Conservation (phyloP, 306 rosid species). For the Prunus dulcis region DNA sequence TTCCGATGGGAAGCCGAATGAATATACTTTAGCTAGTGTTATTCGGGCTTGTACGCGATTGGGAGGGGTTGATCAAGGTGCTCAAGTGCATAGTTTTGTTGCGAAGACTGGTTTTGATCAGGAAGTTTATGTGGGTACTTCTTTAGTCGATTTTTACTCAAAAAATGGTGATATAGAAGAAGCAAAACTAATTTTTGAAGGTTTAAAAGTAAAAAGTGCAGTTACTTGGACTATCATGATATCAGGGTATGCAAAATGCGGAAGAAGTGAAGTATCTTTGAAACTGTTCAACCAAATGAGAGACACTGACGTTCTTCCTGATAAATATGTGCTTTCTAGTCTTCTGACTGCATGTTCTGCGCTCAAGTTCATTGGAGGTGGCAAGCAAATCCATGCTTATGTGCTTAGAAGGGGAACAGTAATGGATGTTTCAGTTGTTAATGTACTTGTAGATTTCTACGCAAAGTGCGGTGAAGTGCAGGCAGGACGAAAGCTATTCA, state of each 20-base stretch:
- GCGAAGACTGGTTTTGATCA: conserved; percentile 55
- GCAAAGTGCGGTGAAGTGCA: conserved; percentile 67
- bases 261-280: conserved; percentile 65
- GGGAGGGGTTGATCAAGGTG: conserved; percentile 44
- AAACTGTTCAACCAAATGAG: conserved; percentile 60
- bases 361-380: conserved; percentile 61
- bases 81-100: conserved; percentile 59
- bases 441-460: conserved; percentile 77
- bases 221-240: conserved; percentile 84
- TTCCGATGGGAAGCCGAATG: conserved; percentile 50
- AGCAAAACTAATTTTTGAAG: conserved; percentile 65
- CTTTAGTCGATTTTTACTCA: conserved; percentile 68
- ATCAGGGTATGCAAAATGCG: conserved; percentile 61
- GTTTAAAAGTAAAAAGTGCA: conserved; percentile 42
- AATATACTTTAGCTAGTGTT: conserved; percentile 67
- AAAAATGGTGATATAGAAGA: conserved; percentile 56
- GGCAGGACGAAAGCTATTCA: conserved; percentile 50
- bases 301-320: conserved; percentile 47
- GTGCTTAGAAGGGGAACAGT: conserved; percentile 55
- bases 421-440: conserved; percentile 64
- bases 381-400: conserved; percentile 80
- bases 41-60: conserved; percentile 62
- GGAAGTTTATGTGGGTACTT: conserved; percentile 81
- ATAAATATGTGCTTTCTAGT: conserved; percentile 71
- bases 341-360: conserved; percentile 74